phyloP scores from a whole-genome alignment of 768 basidiomycete genomes.

The Strobilomyces dryophilus region DNA sequence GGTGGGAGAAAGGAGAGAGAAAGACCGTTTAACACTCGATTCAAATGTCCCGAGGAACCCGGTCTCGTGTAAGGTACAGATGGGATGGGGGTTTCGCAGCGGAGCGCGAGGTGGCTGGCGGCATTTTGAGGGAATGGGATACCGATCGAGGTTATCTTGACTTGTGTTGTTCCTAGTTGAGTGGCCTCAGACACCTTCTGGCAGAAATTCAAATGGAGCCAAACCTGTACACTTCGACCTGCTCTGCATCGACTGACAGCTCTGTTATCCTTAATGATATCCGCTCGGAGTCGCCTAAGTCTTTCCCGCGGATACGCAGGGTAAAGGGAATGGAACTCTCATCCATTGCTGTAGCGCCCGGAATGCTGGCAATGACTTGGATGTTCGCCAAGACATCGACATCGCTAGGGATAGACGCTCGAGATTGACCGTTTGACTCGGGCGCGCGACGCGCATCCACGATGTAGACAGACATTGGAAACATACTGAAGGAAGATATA shows the following conservation, averaged over 20 bases:
- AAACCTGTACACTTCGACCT: constrained; percentile 66
- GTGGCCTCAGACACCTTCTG: constrained; percentile 5
- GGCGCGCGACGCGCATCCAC: constrained; percentile 36
- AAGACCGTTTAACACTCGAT: constrained; percentile 31
- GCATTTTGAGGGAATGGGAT: constrained; percentile 51
- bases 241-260: constrained; percentile 55
- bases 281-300: constrained; percentile 45
- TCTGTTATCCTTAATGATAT: constrained; percentile 52
- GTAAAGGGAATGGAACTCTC: constrained; percentile 49
- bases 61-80: constrained; percentile 43
- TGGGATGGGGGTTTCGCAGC: constrained; percentile 51
- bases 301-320: constrained; percentile 57
- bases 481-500: constrained; percentile 23
- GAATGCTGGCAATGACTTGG: constrained; percentile 60
- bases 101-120: constrained; percentile 64
- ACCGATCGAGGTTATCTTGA: constrained; percentile 39
- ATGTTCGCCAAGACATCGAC: constrained; percentile 59
- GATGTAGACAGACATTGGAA: constrained; percentile 39
- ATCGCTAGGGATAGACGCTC: constrained; percentile 43
- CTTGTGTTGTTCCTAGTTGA: constrained; percentile 39
- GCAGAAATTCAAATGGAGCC: constrained; percentile 15
- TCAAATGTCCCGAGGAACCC: constrained; percentile 33
- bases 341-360: constrained; percentile 47
- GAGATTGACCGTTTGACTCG: constrained; percentile 7
- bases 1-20: constrained; percentile 46